Evolutionary conservation across 1,139 yeast species (phyloP).

Genomic region (Yamadazyma atmosphaerica): DNA sequence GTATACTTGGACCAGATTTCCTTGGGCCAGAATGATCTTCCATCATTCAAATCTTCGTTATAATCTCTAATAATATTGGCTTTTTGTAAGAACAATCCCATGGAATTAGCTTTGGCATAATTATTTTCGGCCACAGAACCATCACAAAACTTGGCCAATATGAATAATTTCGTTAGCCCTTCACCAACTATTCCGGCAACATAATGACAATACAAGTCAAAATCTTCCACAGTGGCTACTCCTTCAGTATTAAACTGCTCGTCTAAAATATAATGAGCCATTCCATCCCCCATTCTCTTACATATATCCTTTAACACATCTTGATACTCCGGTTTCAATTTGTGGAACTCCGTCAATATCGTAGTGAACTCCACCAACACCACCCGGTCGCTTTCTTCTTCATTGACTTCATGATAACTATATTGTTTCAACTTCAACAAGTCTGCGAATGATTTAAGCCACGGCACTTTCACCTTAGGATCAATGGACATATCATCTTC

Average conservation of each 20-base stretch:
- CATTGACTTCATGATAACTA: conserved; percentile 76
- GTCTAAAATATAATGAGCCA: conserved; percentile 90
- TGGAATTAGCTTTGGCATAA: conserved; percentile 67
- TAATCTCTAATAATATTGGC: conserved; percentile 95
- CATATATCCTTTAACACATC: conserved; percentile 78
- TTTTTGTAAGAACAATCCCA: conserved; percentile 95
- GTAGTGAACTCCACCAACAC: conserved; percentile 76
- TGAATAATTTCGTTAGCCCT: conserved; percentile 82
- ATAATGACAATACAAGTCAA: conserved; percentile 89
- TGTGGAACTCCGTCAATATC: conserved; percentile 70
- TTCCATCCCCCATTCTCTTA: conserved; percentile 89
- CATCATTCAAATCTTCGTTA: conserved; percentile 88
- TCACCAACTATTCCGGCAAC: conserved; percentile 99
- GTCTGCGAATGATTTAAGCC: conserved; percentile 67
- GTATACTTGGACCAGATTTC: conserved; percentile 90
- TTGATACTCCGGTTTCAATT: conserved; percentile 73
- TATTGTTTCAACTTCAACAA: conserved; percentile 67
- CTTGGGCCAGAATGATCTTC: conserved; percentile 94
- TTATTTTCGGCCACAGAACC: conserved; percentile 48
- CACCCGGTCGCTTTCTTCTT: conserved; percentile 75
- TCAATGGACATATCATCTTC: conserved; percentile 95
- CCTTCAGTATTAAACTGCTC: conserved; percentile 81
- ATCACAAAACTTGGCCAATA: conserved; percentile 65
- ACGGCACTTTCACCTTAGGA: conserved; percentile 68
- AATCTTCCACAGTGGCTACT: conserved; percentile 74